phyloP scores from a whole-genome alignment of 2,329 filamentous ascomycete species.

The Aotearoamyces nothofagi region DNA sequence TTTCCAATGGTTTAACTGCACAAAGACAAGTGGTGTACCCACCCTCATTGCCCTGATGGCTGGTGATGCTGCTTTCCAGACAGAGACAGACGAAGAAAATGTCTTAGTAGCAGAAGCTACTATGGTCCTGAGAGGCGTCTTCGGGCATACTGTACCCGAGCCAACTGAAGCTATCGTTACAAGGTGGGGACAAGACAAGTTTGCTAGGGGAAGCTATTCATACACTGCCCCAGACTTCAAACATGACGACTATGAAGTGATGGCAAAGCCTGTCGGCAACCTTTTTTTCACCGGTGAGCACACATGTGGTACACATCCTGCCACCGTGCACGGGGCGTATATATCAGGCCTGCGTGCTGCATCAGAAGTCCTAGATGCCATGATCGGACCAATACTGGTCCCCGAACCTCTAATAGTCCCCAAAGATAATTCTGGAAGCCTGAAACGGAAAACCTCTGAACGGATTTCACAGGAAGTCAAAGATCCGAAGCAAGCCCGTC shows the following conservation, averaged over 20 bases:
- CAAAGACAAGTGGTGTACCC: conserved; percentile 75
- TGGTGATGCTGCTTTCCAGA: conserved; percentile 81
- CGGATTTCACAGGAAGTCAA: conserved; percentile 19
- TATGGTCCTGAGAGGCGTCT: conserved; percentile 61
- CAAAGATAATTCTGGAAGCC: conserved; percentile 30
- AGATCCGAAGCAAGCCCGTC: conserved; percentile 33
- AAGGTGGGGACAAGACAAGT: conserved; percentile 80
- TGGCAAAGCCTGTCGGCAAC: conserved; percentile 74
- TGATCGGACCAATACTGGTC: conserved; percentile 69
- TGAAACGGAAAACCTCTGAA: conserved; percentile 37
- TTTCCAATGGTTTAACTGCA: conserved; percentile 96
- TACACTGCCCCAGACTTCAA: conserved; percentile 74
- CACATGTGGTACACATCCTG: conserved; percentile 88
- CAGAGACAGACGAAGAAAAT: conserved; percentile 62
- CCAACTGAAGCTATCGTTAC: conserved; percentile 83
- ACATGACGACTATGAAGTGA: conserved; percentile 79
- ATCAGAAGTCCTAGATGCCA: conserved; percentile 64
- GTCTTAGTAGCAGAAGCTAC: conserved; percentile 71
- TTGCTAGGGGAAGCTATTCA: conserved; percentile 90
- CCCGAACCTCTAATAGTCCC: conserved; percentile 60
- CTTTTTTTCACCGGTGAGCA: conserved; percentile 94
- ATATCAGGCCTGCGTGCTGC: conserved; percentile 83
- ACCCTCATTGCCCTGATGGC: conserved; percentile 90
- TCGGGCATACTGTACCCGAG: conserved; percentile 53
- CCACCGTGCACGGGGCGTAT: conserved; percentile 94